Evolutionary conservation across 108 stramenopile genomes (phyloP).

Genomic region (Cyclotella atomus): DNA sequence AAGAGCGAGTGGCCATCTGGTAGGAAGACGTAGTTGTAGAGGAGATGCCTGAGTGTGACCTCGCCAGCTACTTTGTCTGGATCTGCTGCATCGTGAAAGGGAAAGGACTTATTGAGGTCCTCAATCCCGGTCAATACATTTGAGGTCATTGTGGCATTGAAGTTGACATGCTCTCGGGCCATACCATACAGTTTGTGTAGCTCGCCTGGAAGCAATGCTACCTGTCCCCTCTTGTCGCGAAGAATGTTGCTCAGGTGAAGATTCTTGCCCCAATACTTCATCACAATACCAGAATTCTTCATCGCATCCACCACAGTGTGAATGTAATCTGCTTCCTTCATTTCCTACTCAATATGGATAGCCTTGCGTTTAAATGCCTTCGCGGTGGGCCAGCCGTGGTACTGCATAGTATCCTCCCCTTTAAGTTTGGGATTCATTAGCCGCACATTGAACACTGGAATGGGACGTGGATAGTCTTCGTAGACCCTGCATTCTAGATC

Average conservation of each 20-base stretch:
- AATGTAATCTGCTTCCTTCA: neutral
- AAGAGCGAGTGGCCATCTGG: neutral
- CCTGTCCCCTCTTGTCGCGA: neutral
- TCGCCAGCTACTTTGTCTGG: neutral
- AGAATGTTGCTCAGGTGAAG: neutral
- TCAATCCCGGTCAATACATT: neutral
- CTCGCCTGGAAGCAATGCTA: neutral
- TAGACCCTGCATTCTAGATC: too few relatives aligned
- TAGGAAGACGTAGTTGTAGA: too few relatives aligned
- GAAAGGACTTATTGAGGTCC: neutral
- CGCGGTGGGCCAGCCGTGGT: neutral
- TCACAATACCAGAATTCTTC: neutral
- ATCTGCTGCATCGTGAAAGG: neutral
- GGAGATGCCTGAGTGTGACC: neutral
- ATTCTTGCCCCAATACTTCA: slow-evolving; percentile 1
- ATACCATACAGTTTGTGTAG: neutral
- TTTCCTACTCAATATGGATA: neutral
- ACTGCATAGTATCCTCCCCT: neutral
- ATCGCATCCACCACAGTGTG: neutral
- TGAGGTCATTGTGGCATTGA: neutral
- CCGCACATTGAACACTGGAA: neutral
- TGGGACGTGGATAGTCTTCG: neutral
- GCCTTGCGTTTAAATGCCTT: neutral
- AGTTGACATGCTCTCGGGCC: neutral
- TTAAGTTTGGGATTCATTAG: neutral